Evolutionary conservation across 2,329 filamentous ascomycete genomes (phyloP).

Genomic region (Ophiobolus disseminans): DNA sequence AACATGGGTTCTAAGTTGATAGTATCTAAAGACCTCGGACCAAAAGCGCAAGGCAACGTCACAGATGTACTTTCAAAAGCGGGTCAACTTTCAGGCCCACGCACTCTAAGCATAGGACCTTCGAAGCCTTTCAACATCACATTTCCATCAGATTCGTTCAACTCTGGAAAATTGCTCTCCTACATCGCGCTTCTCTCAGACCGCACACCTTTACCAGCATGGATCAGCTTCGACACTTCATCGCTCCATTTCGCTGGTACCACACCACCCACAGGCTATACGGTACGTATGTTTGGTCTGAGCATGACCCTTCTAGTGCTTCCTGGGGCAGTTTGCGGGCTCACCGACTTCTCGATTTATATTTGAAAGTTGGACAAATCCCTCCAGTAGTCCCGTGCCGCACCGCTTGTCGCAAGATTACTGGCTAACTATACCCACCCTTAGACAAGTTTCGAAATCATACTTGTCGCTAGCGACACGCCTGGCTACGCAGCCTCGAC

Average conservation of each 20-base stretch:
- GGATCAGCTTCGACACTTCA: slow-evolving; percentile 75
- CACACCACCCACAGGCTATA: slow-evolving; percentile 70
- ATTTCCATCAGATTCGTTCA: slow-evolving; percentile 65
- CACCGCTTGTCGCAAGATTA: no score
- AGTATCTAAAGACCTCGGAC: slow-evolving; percentile 66
- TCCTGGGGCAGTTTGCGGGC: no score
- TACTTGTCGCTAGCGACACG: slow-evolving; percentile 79
- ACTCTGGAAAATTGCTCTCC: slow-evolving; percentile 60
- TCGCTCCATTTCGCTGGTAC: slow-evolving; percentile 73
- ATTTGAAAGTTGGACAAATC: no score
- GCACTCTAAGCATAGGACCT: slow-evolving; percentile 57
- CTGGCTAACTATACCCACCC: no score
- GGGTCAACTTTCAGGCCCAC: slow-evolving; percentile 65
- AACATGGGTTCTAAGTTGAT: slow-evolving; percentile 74
- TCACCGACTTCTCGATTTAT: no score
- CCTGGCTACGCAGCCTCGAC: slow-evolving; percentile 75
- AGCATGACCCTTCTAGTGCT: no score
- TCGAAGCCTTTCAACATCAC: slow-evolving; percentile 51
- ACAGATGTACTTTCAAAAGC: slow-evolving; percentile 64
- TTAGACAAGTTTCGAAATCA: slow-evolving; percentile 75
- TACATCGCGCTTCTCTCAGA: slow-evolving; percentile 81
- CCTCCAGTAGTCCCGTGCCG: no score
- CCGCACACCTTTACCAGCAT: slow-evolving; percentile 84
- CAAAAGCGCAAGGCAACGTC: slow-evolving; percentile 63
- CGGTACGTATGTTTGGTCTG: no score